Percentiles rank a stretch among this genome's conserved stretches.
phyloP scores from a whole-genome alignment of 192 early-diverging fungal genomes.

The Coemansia sp. region DNA sequence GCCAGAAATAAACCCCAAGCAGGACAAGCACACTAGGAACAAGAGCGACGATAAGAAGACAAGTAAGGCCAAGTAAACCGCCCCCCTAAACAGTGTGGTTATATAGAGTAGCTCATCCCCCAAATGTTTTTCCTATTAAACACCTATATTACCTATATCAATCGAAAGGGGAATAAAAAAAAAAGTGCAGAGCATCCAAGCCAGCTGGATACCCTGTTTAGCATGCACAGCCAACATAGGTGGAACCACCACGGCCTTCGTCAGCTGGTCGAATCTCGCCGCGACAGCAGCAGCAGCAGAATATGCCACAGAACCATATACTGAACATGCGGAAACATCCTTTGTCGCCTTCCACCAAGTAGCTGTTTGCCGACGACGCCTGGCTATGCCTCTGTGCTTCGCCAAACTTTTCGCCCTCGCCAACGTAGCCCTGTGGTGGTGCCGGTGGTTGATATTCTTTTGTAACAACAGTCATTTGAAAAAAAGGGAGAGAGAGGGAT shows the following conservation, averaged over 20 bases:
- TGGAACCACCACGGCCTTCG: conserved; percentile 25
- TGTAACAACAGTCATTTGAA: not conserved
- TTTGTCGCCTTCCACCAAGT: conserved; percentile 26
- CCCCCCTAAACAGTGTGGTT: not conserved
- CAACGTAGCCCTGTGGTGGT: not conserved
- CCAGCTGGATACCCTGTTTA: not conserved
- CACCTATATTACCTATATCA: not conserved
- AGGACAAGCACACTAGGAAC: conserved; percentile 8
- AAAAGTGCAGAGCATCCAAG: not conserved
- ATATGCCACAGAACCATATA: conserved; percentile 26
- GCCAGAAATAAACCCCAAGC: not conserved
- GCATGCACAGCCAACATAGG: conserved; percentile 18
- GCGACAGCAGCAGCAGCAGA: conserved; percentile 42
- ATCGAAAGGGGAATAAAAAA: not conserved
- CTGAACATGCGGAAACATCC: conserved; percentile 32
- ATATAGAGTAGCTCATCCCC: not conserved
- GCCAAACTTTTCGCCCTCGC: not conserved
- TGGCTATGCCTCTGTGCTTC: conserved; percentile 1
- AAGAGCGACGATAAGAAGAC: conserved; percentile 11
- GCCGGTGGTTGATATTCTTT: conserved; percentile 12
- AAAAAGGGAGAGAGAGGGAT: not conserved
- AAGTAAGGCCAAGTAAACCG: not conserved
- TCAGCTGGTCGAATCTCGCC: conserved; percentile 24
- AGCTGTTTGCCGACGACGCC: conserved; percentile 20
- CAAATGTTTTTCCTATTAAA: not conserved